Conservation (phyloP, 352 stramenopile species). For the Pythium volutum region DNA sequence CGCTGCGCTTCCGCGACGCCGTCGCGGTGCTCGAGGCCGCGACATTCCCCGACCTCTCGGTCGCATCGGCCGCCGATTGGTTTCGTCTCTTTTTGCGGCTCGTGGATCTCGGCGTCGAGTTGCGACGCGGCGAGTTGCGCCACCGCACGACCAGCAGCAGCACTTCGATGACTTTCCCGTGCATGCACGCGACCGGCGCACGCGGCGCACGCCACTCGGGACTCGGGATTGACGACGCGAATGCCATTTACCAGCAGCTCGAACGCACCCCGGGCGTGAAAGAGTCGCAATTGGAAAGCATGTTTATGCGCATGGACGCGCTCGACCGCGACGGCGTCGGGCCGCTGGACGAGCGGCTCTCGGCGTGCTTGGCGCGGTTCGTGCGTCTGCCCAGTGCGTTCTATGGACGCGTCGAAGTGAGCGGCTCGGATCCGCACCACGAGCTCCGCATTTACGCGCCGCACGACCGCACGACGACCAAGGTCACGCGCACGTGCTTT, state of each 20-base stretch:
- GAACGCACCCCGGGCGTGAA: slow-evolving; percentile 37
- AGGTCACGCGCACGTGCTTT: slow-evolving; percentile 43
- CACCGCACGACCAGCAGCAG: slow-evolving; percentile 39
- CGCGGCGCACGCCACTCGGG: slow-evolving; percentile 61
- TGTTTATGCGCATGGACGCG: slow-evolving; percentile 57
- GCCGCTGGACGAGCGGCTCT: slow-evolving; percentile 49
- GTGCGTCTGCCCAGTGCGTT: slow-evolving; percentile 33
- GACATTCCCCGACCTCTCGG: slow-evolving; percentile 35
- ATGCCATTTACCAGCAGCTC: slow-evolving; percentile 50
- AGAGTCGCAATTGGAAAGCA: slow-evolving; percentile 35
- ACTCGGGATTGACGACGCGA: slow-evolving; percentile 74
- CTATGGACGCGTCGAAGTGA: slow-evolving; percentile 50
- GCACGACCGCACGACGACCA: slow-evolving; percentile 9
- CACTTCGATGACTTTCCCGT: slow-evolving; percentile 37
- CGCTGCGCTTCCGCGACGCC: slow-evolving; percentile 28
- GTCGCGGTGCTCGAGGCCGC: slow-evolving; percentile 48
- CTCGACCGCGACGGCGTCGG: slow-evolving; percentile 61
- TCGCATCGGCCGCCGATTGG: slow-evolving; percentile 43
- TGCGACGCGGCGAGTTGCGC: slow-evolving; percentile 70
- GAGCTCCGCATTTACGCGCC: slow-evolving; percentile 28
- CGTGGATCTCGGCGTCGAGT: slow-evolving; percentile 59
- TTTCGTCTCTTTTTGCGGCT: slow-evolving; percentile 73
- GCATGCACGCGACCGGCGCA: slow-evolving; percentile 61
- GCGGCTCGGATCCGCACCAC: slow-evolving; percentile 57
- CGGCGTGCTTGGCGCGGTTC: slow-evolving; percentile 39